Conservation (phyloP, 805 yeast species). For the Candida sphagnicola region DNA sequence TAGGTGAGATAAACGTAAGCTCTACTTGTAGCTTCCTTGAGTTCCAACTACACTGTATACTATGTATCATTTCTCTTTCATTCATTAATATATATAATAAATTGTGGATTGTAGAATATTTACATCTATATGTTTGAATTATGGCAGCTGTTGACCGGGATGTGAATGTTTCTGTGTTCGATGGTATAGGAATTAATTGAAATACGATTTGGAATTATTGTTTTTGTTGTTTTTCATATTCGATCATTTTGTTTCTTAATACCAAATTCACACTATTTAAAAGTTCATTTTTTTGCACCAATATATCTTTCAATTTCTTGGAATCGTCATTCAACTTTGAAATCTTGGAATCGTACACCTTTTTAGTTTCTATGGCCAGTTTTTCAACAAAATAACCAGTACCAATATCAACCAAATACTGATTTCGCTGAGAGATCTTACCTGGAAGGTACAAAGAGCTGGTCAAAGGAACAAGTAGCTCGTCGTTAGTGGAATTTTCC, state of each 20-base stretch:
- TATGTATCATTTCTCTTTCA: too few relatives aligned
- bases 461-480: slow-evolving; percentile 81
- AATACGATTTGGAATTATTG: too few relatives aligned
- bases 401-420: slow-evolving; percentile 88
- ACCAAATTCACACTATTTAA: slow-evolving; percentile 59
- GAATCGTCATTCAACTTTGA: slow-evolving; percentile 69
- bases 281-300: slow-evolving; percentile 67
- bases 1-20: background rate
- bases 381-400: slow-evolving; percentile 95
- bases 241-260: slow-evolving; percentile 49
- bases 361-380: slow-evolving; percentile 56
- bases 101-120: too few relatives aligned
- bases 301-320: slow-evolving; percentile 66
- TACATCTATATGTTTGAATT: too few relatives aligned
- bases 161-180: too few relatives aligned
- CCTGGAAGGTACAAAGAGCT: slow-evolving; percentile 91
- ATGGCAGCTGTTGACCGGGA: too few relatives aligned
- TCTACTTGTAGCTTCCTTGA: too few relatives aligned
- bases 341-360: slow-evolving; percentile 71
- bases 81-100: too few relatives aligned
- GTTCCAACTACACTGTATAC: too few relatives aligned
- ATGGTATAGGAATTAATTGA: too few relatives aligned
- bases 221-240: slow-evolving; percentile 36
- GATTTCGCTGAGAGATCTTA: slow-evolving; percentile 55
- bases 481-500: slow-evolving; percentile 35